Percentiles rank a stretch among this genome's conserved stretches.
Conservation (phyloP, 2,329 filamentous ascomycete species). For the Calonectria hongkongensis region DNA sequence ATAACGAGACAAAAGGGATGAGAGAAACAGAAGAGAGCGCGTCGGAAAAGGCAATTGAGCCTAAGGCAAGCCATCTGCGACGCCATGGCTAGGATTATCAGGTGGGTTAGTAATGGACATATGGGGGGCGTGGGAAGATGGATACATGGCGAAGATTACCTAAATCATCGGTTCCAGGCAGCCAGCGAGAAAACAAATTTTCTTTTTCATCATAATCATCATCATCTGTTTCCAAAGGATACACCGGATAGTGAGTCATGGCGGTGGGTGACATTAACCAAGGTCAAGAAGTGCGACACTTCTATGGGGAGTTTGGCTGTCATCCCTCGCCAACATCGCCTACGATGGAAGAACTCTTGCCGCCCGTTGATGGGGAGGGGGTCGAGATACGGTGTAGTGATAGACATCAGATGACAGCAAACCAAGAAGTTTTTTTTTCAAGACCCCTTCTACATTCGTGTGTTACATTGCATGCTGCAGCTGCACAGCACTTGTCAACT, state of each 20-base stretch:
- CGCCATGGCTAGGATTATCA: slow-evolving; percentile 6
- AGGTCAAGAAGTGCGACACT: slow-evolving; percentile 1
- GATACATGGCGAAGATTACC: slow-evolving; percentile 19
- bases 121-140: slow-evolving; percentile 24
- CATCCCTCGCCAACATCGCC: background rate
- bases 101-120: slow-evolving; percentile 10
- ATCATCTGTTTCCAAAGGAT: background rate
- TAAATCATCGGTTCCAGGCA: slow-evolving; percentile 20
- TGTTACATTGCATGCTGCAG: slow-evolving; percentile 13
- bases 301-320: background rate
- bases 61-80: background rate
- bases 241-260: slow-evolving; percentile 2
- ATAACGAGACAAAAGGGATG: background rate
- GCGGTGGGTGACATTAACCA: background rate
- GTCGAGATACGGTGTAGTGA: slow-evolving; percentile 4
- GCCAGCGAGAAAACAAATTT: background rate
- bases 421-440: background rate
- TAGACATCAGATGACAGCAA: background rate
- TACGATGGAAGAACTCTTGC: slow-evolving; percentile 12
- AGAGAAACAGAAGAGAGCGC: background rate
- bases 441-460: background rate
- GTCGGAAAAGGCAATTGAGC: background rate
- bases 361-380: slow-evolving; percentile 14
- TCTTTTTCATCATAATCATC: background rate
- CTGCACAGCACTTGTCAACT: background rate